Evolutionary conservation across 768 basidiomycete genomes (phyloP), one percentile per base, ranked within the genome.

Genomic region (Rhizopogon rudus): DNA sequence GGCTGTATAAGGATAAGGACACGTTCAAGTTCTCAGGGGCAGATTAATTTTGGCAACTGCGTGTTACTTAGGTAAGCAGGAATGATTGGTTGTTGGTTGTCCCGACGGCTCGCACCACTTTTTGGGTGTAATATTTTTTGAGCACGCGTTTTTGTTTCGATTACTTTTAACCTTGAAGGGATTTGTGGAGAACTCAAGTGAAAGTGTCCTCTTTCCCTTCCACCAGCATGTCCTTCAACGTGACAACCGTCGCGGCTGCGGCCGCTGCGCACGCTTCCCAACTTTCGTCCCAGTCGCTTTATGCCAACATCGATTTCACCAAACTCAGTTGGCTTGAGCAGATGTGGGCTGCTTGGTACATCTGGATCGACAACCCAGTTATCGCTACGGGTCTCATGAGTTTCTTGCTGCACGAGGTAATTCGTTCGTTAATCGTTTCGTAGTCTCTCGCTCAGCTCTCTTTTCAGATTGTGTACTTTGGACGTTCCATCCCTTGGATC

Each of bases 341-440:
- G 55, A 77, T 83, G 63, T 98, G 94, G 93, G 86, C 78, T 49
- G 73, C 80, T 20, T 97, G 91, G 87, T 98, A 96, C 65, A 71
- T 89, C 43, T 85, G 77, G 76, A 84, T 95, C 45, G 91, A 84
- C 53, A 93, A 96, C 75, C 93, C 94, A 0, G 67, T 93, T 54
- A 77, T 98, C 60, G 97, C 97, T 12, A 99, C 97, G 0, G 95
- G 95, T 51, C 74, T 99, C 53, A 84, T 91, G 83, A 91, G 88
- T 60, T 98, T 99, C 71, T 58, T 96, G 22, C 63, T 98, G 60
- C 97, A 99, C 71, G 97, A 99, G 80, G 93, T 96, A 51, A 52
- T 89, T 68, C 13, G 39, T 25, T 44, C 35, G 6, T 58, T 20
- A 4, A 17, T 61, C 17, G 55, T 20, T 49, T 25, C 9, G 14